Percentiles rank a stretch among this genome's conserved stretches.
These are phyloP conservation scores for Apiospora aurea DNA, from an alignment of 2,329 filamentous ascomycete genomes.

Conservation along the genomic window DNA sequence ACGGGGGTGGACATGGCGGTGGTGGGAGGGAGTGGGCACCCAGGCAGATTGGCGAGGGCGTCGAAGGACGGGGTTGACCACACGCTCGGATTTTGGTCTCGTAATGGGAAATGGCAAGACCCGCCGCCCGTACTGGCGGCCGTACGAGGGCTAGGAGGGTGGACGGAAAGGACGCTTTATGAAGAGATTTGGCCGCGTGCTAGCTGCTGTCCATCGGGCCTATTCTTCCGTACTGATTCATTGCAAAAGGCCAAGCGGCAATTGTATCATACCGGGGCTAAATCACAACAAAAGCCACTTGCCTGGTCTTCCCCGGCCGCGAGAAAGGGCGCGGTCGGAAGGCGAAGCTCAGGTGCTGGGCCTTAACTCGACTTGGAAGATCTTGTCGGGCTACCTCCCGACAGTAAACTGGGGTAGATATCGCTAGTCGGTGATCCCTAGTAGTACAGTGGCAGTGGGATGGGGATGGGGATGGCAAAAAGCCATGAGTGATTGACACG, in stretches of 20 bases:
- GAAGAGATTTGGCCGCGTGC: slow-evolving; percentile 1
- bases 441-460: no score
- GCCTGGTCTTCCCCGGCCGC: slow-evolving; percentile 8
- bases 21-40: not conserved
- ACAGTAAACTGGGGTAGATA: slow-evolving; percentile 11
- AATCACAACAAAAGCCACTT: not conserved
- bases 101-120: slow-evolving; percentile 3
- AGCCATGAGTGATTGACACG: not conserved
- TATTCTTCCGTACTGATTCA: not conserved
- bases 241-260: not conserved
- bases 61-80: not conserved
- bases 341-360: not conserved
- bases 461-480: not conserved
- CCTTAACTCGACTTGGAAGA: not conserved
- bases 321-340: not conserved
- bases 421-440: not conserved
- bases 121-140: not conserved
- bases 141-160: not conserved
- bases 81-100: not conserved
- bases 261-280: slow-evolving; percentile 8
- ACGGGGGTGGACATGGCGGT: slow-evolving; percentile 18
- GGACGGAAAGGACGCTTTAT: not conserved
- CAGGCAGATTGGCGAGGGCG: not conserved
- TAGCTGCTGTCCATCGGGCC: not conserved
- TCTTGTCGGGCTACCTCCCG: not conserved